Evolutionary conservation across 2,329 filamentous ascomycete species (phyloP).

Genomic region (Aspergillus sp.): DNA sequence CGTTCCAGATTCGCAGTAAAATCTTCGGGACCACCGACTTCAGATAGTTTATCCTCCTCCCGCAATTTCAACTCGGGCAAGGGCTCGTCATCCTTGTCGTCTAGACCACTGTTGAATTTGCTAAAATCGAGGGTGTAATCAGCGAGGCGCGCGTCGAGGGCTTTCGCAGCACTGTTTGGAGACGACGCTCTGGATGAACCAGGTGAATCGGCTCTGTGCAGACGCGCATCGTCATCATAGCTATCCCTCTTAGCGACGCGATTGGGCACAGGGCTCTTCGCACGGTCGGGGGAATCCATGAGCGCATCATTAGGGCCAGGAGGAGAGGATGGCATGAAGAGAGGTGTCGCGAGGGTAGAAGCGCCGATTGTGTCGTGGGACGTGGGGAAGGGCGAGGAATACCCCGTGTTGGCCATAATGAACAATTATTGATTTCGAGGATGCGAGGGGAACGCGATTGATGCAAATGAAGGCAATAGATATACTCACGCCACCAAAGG

Average conservation of each 20-base stretch:
- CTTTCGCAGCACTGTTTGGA: constrained; percentile 20
- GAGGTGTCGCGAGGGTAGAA: constrained; percentile 33
- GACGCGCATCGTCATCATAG: constrained; percentile 5
- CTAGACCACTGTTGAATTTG: constrained; percentile 27
- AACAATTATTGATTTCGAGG: not conserved
- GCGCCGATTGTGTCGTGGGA: constrained; percentile 39
- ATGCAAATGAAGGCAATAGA: no score
- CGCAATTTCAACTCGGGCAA: constrained; percentile 19
- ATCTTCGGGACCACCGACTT: constrained; percentile 37
- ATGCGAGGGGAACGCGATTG: no score
- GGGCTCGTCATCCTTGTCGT: constrained; percentile 16
- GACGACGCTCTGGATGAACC: constrained; percentile 14
- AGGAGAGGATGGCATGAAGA: constrained; percentile 34
- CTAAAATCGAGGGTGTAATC: constrained; percentile 37
- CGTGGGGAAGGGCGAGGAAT: constrained; percentile 33
- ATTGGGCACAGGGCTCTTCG: constrained; percentile 19
- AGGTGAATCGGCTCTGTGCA: constrained; percentile 6
- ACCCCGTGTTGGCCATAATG: constrained; percentile 34
- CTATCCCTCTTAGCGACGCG: constrained; percentile 6
- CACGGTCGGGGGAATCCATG: constrained; percentile 15
- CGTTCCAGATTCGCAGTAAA: constrained; percentile 39
- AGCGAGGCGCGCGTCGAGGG: constrained; percentile 34
- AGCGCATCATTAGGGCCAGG: constrained; percentile 16
- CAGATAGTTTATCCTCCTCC: constrained; percentile 29
- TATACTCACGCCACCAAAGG: not conserved